phyloP scores from a whole-genome alignment of 495 filamentous ascomycete genomes.

The Aspergillus nidulans region DNA sequence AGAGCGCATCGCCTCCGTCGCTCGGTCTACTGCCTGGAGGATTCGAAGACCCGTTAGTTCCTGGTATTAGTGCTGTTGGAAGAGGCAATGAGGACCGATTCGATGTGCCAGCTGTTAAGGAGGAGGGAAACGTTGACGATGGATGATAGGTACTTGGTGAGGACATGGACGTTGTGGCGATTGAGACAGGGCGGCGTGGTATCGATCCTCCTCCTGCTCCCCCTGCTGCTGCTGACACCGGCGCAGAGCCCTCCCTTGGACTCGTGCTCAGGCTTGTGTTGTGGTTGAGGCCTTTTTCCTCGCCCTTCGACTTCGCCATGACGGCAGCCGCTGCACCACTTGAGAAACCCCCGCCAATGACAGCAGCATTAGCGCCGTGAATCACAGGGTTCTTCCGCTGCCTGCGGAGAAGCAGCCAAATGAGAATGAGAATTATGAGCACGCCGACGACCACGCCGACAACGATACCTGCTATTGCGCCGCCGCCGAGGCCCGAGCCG shows the following conservation, averaged over 20 bases:
- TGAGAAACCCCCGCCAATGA: neutral
- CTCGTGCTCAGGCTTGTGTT: neutral
- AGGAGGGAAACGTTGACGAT: neutral
- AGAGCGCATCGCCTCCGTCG: neutral
- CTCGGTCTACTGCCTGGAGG: neutral
- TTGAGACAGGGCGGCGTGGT: slow-evolving; percentile 3
- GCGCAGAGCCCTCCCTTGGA: neutral
- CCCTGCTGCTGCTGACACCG: neutral
- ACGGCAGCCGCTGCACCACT: neutral
- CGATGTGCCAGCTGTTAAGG: slow-evolving; percentile 1
- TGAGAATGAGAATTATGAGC: slow-evolving; percentile 20
- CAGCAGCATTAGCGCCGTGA: neutral
- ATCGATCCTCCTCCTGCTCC: neutral
- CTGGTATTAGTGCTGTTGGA: neutral
- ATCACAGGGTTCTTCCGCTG: slow-evolving; percentile 13
- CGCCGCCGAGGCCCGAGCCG: slow-evolving; percentile 18
- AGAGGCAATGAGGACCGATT: slow-evolving; percentile 6
- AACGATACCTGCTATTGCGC: slow-evolving; percentile 31
- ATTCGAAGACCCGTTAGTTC: neutral
- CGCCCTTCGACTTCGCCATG: neutral
- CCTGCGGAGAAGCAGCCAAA: slow-evolving; percentile 22
- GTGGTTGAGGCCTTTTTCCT: neutral
- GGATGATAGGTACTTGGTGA: neutral
- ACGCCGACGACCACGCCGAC: slow-evolving; percentile 25
- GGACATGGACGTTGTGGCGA: neutral